A percentile compares a stretch with the other conserved stretches of the same genome.
phyloP scores from a whole-genome alignment of 129 eudicot species.

The Centrapalus pauciflorus region DNA sequence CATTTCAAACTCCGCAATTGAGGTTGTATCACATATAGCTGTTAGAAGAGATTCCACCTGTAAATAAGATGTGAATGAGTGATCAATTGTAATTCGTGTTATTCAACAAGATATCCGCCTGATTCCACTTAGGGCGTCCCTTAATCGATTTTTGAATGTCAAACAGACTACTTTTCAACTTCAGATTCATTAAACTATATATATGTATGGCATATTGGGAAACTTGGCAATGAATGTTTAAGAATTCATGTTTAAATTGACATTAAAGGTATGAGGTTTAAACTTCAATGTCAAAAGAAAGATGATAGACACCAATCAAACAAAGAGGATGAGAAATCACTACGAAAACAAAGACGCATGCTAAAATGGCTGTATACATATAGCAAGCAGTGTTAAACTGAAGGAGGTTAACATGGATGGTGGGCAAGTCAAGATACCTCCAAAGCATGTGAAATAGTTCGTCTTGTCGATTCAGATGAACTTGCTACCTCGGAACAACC shows the following conservation, averaged over 20 bases:
- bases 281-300: background rate
- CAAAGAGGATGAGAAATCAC: background rate
- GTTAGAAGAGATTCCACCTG: conserved; percentile 81
- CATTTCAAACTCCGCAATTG: conserved; percentile 82
- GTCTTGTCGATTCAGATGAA: conserved; percentile 45
- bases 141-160: background rate
- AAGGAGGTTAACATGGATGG: background rate
- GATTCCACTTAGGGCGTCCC: background rate
- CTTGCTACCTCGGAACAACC: conserved; percentile 34
- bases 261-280: background rate
- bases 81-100: background rate
- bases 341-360: background rate
- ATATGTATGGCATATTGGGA: background rate
- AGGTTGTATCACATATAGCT: conserved; percentile 65
- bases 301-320: no score
- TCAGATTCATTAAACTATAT: no score
- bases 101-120: background rate
- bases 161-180: no score
- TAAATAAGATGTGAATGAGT: conserved; percentile 7
- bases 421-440: conserved; percentile 36
- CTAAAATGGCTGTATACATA: background rate
- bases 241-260: background rate
- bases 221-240: background rate
- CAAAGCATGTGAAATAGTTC: conserved; percentile 47
- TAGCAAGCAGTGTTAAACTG: background rate